Percentiles rank a stretch among this genome's conserved stretches.
Evolutionary conservation across 768 basidiomycete genomes (phyloP).

Genomic region (Boletus rubroflammeus): DNA sequence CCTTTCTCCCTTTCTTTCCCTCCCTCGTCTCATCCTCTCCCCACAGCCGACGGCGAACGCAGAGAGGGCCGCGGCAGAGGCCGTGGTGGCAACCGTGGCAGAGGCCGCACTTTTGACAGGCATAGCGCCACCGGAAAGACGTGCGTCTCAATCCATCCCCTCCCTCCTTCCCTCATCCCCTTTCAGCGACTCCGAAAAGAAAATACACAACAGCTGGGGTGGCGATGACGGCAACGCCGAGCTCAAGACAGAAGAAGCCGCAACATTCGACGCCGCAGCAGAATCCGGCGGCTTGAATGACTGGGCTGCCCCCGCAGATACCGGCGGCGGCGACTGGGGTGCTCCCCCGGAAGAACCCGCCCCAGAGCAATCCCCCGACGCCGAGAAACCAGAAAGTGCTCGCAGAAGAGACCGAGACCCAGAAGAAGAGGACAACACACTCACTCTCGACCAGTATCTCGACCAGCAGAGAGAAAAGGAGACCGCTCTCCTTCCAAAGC

Average conservation of each 20-base stretch:
- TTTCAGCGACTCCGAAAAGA: slow-evolving; percentile 88
- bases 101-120: slow-evolving; percentile 78
- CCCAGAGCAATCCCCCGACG: slow-evolving; percentile 35
- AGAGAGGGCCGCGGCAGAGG: slow-evolving; percentile 46
- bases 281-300: slow-evolving; percentile 38
- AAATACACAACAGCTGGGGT: slow-evolving; percentile 93
- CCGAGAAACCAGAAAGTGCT: slow-evolving; percentile 35
- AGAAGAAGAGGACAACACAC: slow-evolving; percentile 90
- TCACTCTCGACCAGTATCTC: slow-evolving; percentile 91
- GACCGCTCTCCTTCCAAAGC: slow-evolving; percentile 59
- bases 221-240: slow-evolving; percentile 85
- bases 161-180: slow-evolving; percentile 10
- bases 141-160: slow-evolving; percentile 40
- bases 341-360: slow-evolving; percentile 26
- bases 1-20: neutral
- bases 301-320: slow-evolving; percentile 37
- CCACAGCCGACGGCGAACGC: slow-evolving; percentile 41
- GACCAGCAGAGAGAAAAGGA: slow-evolving; percentile 73
- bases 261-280: slow-evolving; percentile 61
- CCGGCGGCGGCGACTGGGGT: slow-evolving; percentile 37
- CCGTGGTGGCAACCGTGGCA: slow-evolving; percentile 46
- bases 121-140: slow-evolving; percentile 84
- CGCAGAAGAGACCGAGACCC: slow-evolving; percentile 53
- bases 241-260: slow-evolving; percentile 76
- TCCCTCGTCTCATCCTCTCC: slow-evolving; percentile 4